A percentile compares a stretch with the other conserved stretches of the same genome.
These are phyloP conservation scores for Clarireedia paspali DNA, from an alignment of 2,329 filamentous ascomycete genomes.

Conservation along the genomic window DNA sequence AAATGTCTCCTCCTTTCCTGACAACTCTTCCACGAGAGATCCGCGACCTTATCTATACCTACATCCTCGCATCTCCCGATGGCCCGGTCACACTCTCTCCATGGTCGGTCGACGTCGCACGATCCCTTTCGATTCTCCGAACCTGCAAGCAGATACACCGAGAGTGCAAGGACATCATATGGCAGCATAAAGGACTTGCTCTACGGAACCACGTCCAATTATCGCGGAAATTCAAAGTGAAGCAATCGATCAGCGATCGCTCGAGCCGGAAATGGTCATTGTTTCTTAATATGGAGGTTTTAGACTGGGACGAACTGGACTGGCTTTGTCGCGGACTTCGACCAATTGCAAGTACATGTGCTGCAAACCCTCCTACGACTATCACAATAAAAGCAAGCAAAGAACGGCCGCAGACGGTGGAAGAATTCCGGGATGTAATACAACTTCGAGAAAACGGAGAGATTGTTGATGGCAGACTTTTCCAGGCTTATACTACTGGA, in stretches of 20 bases:
- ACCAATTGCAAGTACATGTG: neutral
- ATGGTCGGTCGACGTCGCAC: conserved; percentile 22
- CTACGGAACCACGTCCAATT: conserved; percentile 8
- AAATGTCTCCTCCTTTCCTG: conserved; percentile 20
- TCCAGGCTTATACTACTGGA: conserved; percentile 7
- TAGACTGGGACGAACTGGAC: conserved; percentile 27
- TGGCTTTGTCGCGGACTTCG: conserved; percentile 13
- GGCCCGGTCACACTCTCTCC: conserved; percentile 20
- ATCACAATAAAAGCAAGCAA: conserved; percentile 22
- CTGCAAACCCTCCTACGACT: neutral
- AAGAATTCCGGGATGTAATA: conserved; percentile 23
- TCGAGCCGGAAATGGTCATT: conserved; percentile 15
- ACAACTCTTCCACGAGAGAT: conserved; percentile 24
- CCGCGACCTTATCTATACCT: conserved; percentile 26
- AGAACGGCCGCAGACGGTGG: conserved; percentile 20
- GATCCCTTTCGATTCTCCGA: conserved; percentile 22
- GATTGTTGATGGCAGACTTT: conserved; percentile 23
- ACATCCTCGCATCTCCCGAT: conserved; percentile 19
- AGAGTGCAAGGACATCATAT: conserved; percentile 27
- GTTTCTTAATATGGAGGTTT: conserved; percentile 21
- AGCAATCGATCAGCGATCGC: neutral
- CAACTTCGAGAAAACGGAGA: conserved; percentile 20
- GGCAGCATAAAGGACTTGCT: conserved; percentile 20
- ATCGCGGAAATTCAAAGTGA: neutral
- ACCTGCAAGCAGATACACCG: conserved; percentile 26